These are phyloP conservation scores for Alternaria postmessia DNA, from an alignment of 2,329 filamentous ascomycete species.

Conservation along the genomic window DNA sequence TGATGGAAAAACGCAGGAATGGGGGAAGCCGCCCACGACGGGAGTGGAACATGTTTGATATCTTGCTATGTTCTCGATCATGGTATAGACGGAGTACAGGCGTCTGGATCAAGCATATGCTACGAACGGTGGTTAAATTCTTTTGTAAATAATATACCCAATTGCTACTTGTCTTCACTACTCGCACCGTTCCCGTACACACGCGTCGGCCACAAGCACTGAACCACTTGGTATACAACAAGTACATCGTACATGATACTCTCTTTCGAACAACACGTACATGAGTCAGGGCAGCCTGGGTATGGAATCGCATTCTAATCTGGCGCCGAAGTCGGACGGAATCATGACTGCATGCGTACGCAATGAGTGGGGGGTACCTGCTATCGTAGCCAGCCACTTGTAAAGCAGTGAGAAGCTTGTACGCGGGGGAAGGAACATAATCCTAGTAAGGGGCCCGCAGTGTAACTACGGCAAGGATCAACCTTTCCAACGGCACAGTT, in stretches of 20 bases:
- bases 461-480: not conserved
- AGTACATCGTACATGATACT: not conserved
- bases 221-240: not conserved
- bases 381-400: not conserved
- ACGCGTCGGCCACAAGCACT: not conserved
- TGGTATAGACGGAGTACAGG: not conserved
- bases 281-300: not conserved
- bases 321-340: not conserved
- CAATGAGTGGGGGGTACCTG: not conserved
- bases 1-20: conserved; percentile 15
- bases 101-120: not conserved
- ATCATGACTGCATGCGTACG: not conserved
- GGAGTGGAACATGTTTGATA: conserved; percentile 22
- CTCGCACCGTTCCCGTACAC: not conserved
- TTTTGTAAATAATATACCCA: conserved; percentile 1
- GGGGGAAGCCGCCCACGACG: conserved; percentile 11
- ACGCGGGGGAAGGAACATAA: not conserved
- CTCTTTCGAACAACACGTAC: not conserved
- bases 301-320: not conserved
- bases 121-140: not conserved
- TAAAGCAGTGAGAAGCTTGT: not conserved
- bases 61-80: not conserved
- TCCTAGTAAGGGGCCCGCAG: not conserved
- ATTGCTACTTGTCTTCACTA: not conserved
- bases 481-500: not conserved